A percentile compares a stretch with the other conserved stretches of the same genome.
Conservation (phyloP, 495 filamentous ascomycete genomes). For the Penicillium herquei region DNA sequence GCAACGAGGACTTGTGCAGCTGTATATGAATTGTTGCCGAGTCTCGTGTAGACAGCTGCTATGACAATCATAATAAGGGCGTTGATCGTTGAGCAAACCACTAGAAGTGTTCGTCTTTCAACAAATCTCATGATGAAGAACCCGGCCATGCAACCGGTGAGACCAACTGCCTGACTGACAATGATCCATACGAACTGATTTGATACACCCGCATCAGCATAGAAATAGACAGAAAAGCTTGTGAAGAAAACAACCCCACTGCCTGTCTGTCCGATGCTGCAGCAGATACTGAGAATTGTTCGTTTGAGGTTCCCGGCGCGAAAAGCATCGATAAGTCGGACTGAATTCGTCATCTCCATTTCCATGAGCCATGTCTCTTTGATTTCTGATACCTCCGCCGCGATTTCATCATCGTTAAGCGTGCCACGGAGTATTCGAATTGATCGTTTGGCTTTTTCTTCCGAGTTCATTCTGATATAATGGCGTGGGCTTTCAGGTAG, state of each 20-base stretch:
- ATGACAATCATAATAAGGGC: background rate
- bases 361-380: background rate
- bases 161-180: constrained; percentile 3
- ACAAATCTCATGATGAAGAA: background rate
- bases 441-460: background rate
- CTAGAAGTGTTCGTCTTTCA: background rate
- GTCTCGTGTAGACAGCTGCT: background rate
- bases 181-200: constrained; percentile 3
- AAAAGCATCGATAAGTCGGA: background rate
- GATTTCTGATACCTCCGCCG: background rate
- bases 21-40: background rate
- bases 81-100: constrained; percentile 1
- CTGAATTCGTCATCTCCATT: background rate
- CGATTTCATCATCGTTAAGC: background rate
- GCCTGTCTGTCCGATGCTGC: background rate
- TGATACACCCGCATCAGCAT: background rate
- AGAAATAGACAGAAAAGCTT: background rate
- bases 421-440: background rate
- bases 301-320: background rate
- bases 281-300: background rate
- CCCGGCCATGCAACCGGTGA: constrained; percentile 3
- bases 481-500: background rate
- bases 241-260: background rate
- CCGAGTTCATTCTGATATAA: background rate
- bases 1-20: constrained; percentile 2